These are phyloP conservation scores for Botrytis deweyae DNA, from an alignment of 2,329 filamentous ascomycete species.

Conservation along the genomic window DNA sequence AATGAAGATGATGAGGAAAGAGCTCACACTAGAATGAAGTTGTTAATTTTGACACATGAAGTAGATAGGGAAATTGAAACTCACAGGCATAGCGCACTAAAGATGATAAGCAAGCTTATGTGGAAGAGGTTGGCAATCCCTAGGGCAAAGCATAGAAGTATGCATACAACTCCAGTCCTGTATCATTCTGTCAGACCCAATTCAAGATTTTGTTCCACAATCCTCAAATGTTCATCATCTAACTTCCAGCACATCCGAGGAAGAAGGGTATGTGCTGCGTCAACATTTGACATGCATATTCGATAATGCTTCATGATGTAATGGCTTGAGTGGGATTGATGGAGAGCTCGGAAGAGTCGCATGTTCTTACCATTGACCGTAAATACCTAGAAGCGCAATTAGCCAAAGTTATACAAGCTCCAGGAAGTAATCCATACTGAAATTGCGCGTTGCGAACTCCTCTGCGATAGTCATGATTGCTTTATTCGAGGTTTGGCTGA, in stretches of 20 bases:
- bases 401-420: conserved; percentile 24
- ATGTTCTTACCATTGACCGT: conserved; percentile 68
- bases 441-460: conserved; percentile 71
- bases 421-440: conserved; percentile 56
- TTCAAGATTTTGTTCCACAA: conserved; percentile 6
- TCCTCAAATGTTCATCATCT: background rate
- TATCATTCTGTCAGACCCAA: conserved; percentile 27
- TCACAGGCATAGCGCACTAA: conserved; percentile 54
- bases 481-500: conserved; percentile 23
- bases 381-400: conserved; percentile 56
- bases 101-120: conserved; percentile 46
- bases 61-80: conserved; percentile 33
- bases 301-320: conserved; percentile 12
- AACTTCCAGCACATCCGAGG: background rate
- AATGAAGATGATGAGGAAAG: conserved; percentile 76
- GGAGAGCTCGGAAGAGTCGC: conserved; percentile 18
- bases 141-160: conserved; percentile 68
- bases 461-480: conserved; percentile 68
- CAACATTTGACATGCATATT: conserved; percentile 1
- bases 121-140: conserved; percentile 68
- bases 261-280: background rate
- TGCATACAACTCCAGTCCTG: conserved; percentile 69
- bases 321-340: conserved; percentile 2
- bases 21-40: conserved; percentile 55
- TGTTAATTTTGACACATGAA: conserved; percentile 15